Evolutionary conservation across 2,329 filamentous ascomycete genomes (phyloP).

Genomic region (Arthrobotrys sinensis): DNA sequence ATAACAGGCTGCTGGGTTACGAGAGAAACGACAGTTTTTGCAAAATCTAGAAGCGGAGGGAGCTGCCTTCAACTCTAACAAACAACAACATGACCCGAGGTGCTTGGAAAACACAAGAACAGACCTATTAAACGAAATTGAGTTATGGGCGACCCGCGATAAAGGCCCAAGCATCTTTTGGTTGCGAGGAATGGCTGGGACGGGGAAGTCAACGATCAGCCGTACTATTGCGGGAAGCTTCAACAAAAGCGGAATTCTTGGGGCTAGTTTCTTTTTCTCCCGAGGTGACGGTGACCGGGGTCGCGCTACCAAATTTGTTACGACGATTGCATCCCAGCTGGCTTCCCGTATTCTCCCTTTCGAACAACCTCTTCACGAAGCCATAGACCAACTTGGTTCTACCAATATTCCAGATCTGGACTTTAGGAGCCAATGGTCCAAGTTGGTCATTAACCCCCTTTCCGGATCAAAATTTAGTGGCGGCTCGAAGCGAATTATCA

Average conservation of each 20-base stretch:
- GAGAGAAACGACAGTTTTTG: constrained; percentile 17
- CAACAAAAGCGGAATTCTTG: constrained; percentile 33
- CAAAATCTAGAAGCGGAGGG: constrained; percentile 17
- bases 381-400: background rate
- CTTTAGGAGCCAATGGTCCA: constrained; percentile 68
- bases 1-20: constrained; percentile 13
- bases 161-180: constrained; percentile 64
- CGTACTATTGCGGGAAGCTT: constrained; percentile 48
- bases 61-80: constrained; percentile 13
- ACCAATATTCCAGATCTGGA: constrained; percentile 60
- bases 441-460: constrained; percentile 67
- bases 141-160: constrained; percentile 38
- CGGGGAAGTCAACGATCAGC: constrained; percentile 60
- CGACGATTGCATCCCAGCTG: constrained; percentile 46
- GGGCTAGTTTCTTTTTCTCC: constrained; percentile 62
- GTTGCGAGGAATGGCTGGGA: constrained; percentile 66
- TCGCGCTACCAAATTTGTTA: constrained; percentile 37
- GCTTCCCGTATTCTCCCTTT: background rate
- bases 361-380: background rate
- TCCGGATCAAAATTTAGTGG: constrained; percentile 27
- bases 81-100: constrained; percentile 21
- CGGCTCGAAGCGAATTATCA: constrained; percentile 28
- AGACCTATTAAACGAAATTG: constrained; percentile 61
- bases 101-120: constrained; percentile 60
- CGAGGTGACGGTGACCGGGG: constrained; percentile 22